Base-by-base conservation (phyloP, 257 asterid species). In the Fraxinus pennsylvanica region DNA sequence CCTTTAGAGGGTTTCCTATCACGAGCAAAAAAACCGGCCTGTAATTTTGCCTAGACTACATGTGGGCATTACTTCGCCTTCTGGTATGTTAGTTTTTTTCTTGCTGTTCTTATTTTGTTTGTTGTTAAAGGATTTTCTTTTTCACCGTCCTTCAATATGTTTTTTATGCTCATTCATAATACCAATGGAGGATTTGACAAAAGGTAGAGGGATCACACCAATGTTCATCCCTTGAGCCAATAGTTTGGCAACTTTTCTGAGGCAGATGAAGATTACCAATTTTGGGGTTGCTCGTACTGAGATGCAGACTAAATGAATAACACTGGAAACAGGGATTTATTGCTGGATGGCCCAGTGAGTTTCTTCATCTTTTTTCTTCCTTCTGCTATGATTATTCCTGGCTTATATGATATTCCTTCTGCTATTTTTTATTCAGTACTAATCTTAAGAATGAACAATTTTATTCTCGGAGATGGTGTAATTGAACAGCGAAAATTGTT, bases 1-100 rank as follows among this genome's bases (percentile, higher is more conserved):
- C 94, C 97, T 47, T 80, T 85, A 29, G 92, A 86, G 80, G 88
- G 82, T 68, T 90, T 90, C 82, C 85, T 88, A 80, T 84, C 92
- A 73, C 94, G 94, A 69, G 90, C 84, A n/a, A 15, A 89, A 85
- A 80, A 88, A 85, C 73, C 93, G 89, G 78, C 97, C 96, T 81
- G 93, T 94, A 65, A 68, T 87, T 39, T 86, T 86, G 76, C 96
- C 94, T 32, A 81, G 85, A 76, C 86, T 89, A 85, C 91, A 96
- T 27, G 76, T 76, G 14, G 75, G 89, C 3, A 68, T 86, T 61
- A 84, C 79, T 74, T 71, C 85, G 68, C 84, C 91, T 76, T 68
- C 78, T 33, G 90, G 91, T 89, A 29, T 22, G 14, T 21, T 7
- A 33, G 1, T 75, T 81, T 81, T 73, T 77, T 72, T 76, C 68